Percentiles rank a stretch among this genome's conserved stretches.
Conservation (phyloP, 169 alveolate genomes). For the Plasmodium reichenowi region DNA sequence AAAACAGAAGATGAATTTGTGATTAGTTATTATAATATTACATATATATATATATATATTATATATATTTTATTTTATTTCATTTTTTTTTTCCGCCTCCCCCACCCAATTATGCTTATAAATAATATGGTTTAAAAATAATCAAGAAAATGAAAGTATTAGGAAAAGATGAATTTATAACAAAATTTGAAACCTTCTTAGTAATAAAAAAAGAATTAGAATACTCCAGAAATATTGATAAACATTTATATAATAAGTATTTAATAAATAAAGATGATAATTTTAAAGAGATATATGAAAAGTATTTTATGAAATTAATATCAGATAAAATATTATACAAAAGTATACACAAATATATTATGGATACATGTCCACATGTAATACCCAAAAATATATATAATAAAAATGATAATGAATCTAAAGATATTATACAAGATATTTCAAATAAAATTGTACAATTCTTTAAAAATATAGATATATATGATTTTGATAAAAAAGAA, state of each 20-base stretch:
- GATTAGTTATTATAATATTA: neutral
- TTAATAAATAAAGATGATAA: conserved; percentile 13
- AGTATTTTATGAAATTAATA: conserved; percentile 45
- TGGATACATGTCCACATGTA: conserved; percentile 58
- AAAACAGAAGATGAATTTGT: neutral
- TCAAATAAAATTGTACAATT: conserved; percentile 45
- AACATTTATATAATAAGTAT: conserved; percentile 50
- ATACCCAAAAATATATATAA: conserved; percentile 39
- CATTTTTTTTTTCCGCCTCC: neutral
- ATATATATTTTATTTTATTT: no score
- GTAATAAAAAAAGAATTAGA: conserved; percentile 74
- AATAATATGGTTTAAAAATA: neutral
- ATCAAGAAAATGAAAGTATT: conserved; percentile 54
- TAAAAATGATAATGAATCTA: conserved; percentile 12
- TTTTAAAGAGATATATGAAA: conserved; percentile 51
- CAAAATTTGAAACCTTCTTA: conserved; percentile 62
- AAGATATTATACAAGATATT: neutral
- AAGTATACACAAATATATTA: conserved; percentile 52
- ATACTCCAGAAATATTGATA: conserved; percentile 46
- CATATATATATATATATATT: neutral
- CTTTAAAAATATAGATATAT: conserved; percentile 43
- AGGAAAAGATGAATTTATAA: conserved; percentile 64
- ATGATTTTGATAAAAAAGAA: conserved; percentile 62
- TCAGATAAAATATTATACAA: conserved; percentile 66
- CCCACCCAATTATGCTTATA: neutral